A percentile compares a stretch with the other conserved stretches of the same genome.
phyloP scores from a whole-genome alignment of 2,329 filamentous ascomycete genomes.

The Lojkania enalia region DNA sequence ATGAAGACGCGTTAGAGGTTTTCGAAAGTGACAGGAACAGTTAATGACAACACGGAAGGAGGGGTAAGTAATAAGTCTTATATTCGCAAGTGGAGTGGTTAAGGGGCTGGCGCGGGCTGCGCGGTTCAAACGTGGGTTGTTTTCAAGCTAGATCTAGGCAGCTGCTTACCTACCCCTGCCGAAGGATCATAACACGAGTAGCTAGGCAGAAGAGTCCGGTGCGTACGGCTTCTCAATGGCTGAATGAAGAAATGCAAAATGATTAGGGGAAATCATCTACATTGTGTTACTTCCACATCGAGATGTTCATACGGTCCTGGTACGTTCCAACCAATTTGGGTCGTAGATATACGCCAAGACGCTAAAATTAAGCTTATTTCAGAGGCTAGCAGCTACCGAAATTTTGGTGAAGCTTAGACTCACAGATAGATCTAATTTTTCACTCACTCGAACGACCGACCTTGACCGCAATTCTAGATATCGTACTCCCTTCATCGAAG shows the following conservation, averaged over 20 bases:
- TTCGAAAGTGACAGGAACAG: slow-evolving; percentile 2
- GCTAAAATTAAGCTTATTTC: slow-evolving; percentile 39
- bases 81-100: neutral
- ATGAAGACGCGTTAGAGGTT: too few relatives aligned
- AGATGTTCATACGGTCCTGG: too few relatives aligned
- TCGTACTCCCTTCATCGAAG: neutral
- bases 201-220: neutral
- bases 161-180: slow-evolving; percentile 19
- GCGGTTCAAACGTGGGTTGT: slow-evolving; percentile 19
- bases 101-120: slow-evolving; percentile 23
- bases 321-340: too few relatives aligned
- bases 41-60: slow-evolving; percentile 7
- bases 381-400: neutral
- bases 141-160: slow-evolving; percentile 28
- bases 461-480: neutral
- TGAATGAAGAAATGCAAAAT: too few relatives aligned
- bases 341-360: too few relatives aligned
- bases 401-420: neutral
- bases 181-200: slow-evolving; percentile 10
- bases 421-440: too few relatives aligned
- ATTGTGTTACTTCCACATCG: too few relatives aligned
- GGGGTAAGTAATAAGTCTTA: neutral
- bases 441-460: too few relatives aligned
- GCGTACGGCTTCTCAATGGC: too few relatives aligned
- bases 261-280: too few relatives aligned